phyloP scores from a whole-genome alignment of 441 rosid genomes.

The Pelargonium cotyledonis region DNA sequence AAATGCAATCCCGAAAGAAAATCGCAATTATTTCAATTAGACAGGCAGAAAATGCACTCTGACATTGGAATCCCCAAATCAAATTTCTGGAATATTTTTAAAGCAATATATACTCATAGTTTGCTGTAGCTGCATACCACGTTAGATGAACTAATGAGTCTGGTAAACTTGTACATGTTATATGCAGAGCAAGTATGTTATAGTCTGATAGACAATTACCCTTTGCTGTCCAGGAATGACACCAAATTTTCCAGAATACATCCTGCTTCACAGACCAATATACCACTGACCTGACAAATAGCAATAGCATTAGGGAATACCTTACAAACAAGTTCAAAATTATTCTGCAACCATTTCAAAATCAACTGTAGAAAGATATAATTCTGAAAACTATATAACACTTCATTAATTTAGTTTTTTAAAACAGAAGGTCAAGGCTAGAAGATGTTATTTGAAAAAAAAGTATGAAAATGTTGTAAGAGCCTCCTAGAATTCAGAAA shows the following conservation, averaged over 20 bases:
- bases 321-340: background rate
- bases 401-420: background rate
- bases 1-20: background rate
- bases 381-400: background rate
- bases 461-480: background rate
- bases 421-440: background rate
- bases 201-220: slow-evolving; percentile 37
- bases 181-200: slow-evolving; percentile 9
- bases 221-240: slow-evolving; percentile 66
- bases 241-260: slow-evolving; percentile 88
- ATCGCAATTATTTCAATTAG: background rate
- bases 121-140: background rate
- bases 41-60: background rate
- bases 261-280: slow-evolving; percentile 94
- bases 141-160: background rate
- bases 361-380: slow-evolving; percentile 8
- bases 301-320: slow-evolving; percentile 15
- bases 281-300: slow-evolving; percentile 66
- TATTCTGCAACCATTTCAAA: slow-evolving; percentile 15
- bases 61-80: background rate
- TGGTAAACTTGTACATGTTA: background rate
- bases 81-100: background rate
- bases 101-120: background rate
- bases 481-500: background rate
- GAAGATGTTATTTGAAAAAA: background rate